Evolutionary conservation across 371 early-diverging fungal genomes (phyloP).

Genomic region (Actinomortierella wolfii): DNA sequence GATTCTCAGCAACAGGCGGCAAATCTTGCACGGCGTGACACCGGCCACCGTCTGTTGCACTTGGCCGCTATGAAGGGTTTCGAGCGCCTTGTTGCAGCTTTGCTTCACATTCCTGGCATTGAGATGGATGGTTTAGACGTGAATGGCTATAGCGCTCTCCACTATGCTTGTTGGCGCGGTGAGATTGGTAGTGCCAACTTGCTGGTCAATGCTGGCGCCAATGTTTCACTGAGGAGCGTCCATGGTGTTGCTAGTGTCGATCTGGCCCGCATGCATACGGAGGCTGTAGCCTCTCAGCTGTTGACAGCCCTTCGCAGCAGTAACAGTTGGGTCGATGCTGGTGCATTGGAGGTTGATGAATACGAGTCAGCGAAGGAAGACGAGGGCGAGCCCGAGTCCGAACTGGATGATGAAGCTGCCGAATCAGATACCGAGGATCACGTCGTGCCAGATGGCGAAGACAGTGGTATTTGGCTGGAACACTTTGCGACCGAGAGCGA

Average conservation of each 20-base stretch:
- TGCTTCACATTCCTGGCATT: constrained; percentile 19
- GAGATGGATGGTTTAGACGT: constrained; percentile 38
- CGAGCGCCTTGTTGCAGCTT: constrained; percentile 22
- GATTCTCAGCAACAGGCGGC: constrained; percentile 9
- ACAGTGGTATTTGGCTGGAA: constrained; percentile 41
- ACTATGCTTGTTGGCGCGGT: constrained; percentile 46
- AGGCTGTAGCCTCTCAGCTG: constrained; percentile 7
- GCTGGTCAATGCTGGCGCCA: constrained; percentile 26
- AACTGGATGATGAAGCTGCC: constrained; percentile 12
- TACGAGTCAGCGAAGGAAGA: constrained; percentile 43
- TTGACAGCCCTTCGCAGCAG: constrained; percentile 20
- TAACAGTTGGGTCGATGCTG: constrained; percentile 47
- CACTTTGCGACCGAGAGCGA: constrained; percentile 45
- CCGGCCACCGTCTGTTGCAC: constrained; percentile 42
- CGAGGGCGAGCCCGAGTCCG: constrained; percentile 29
- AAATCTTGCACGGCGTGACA: constrained; percentile 29
- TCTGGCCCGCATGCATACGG: constrained; percentile 22
- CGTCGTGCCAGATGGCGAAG: constrained; percentile 17
- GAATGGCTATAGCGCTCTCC: constrained; percentile 46
- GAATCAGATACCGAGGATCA: neutral
- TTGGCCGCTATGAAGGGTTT: constrained; percentile 42
- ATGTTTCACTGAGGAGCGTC: constrained; percentile 39
- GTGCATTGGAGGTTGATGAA: constrained; percentile 28
- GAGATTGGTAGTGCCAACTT: constrained; percentile 14
- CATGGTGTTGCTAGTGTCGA: constrained; percentile 36